These are phyloP conservation scores for Phaeophleospora eucalypticola DNA, from an alignment of 2,329 filamentous ascomycete genomes.

Conservation along the genomic window DNA sequence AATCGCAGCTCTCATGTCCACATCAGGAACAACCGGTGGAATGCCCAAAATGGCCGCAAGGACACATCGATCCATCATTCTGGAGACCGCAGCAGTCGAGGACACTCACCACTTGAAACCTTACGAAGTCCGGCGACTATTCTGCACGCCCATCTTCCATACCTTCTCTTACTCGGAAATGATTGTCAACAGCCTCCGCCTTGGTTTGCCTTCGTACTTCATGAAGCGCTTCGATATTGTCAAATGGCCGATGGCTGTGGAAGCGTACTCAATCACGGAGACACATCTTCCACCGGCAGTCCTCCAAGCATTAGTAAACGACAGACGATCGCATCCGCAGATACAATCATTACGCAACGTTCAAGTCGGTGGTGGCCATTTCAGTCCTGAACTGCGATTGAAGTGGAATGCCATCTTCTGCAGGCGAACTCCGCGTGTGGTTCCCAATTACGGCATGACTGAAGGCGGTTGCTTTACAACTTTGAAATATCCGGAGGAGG, in stretches of 20 bases:
- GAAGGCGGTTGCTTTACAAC: conserved; percentile 45
- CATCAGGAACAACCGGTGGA: conserved; percentile 37
- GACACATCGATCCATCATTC: conserved; percentile 44
- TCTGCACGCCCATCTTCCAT: conserved; percentile 53
- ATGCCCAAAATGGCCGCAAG: conserved; percentile 40
- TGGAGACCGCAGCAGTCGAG: conserved; percentile 33
- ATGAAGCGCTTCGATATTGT: conserved; percentile 46
- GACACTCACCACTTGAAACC: conserved; percentile 25
- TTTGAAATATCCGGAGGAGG: conserved; percentile 39
- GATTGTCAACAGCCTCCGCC: conserved; percentile 44
- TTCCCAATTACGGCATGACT: conserved; percentile 54
- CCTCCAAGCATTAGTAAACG: conserved; percentile 25
- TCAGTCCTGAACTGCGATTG: conserved; percentile 41
- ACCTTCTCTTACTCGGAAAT: conserved; percentile 47
- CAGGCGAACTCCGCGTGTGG: conserved; percentile 36
- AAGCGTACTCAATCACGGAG: conserved; percentile 45
- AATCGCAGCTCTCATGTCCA: conserved; percentile 41
- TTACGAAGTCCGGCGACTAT: conserved; percentile 41
- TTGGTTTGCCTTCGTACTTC: conserved; percentile 46
- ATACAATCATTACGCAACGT: conserved; percentile 44
- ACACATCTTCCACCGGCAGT: conserved; percentile 48
- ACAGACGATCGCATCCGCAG: conserved; percentile 32
- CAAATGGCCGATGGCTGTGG: conserved; percentile 33
- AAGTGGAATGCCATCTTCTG: conserved; percentile 40
- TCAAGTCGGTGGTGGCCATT: conserved; percentile 49